Percentiles rank a stretch among this genome's conserved stretches.
These are phyloP conservation scores for Athelia psychrophila DNA, from an alignment of 1,284 basidiomycete genomes.

Conservation along the genomic window DNA sequence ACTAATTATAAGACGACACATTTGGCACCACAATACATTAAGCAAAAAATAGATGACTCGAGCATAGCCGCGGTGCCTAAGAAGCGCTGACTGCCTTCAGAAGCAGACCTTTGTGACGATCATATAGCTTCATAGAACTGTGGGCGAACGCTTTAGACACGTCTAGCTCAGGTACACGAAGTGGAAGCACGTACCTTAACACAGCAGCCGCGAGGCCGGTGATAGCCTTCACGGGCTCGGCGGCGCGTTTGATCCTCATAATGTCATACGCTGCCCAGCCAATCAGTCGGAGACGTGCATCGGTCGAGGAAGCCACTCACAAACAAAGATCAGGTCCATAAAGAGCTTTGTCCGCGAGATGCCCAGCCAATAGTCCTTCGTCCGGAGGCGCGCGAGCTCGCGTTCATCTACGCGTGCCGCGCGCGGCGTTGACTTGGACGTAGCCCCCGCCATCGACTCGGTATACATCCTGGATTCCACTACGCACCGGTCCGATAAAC, in stretches of 20 bases:
- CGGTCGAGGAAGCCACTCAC: conserved; percentile 46
- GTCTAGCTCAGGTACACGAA: background rate
- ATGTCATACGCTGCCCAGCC: conserved; percentile 49
- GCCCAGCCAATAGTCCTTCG: conserved; percentile 74
- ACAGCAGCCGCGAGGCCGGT: conserved; percentile 66
- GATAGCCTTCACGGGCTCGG: conserved; percentile 59
- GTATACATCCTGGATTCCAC: conserved; percentile 70
- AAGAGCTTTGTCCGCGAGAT: conserved; percentile 64
- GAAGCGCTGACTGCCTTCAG: conserved; percentile 39
- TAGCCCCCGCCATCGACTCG: conserved; percentile 71
- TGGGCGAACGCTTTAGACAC: background rate
- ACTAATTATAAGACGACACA: background rate
- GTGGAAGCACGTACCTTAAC: conserved; percentile 53
- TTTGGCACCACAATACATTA: background rate
- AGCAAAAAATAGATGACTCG: background rate
- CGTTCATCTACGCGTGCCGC: conserved; percentile 62
- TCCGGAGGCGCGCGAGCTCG: conserved; percentile 63
- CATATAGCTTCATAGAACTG: conserved; percentile 69
- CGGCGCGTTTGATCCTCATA: conserved; percentile 56
- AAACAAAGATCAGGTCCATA: conserved; percentile 83
- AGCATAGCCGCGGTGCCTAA: background rate
- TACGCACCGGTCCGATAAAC: conserved; percentile 18
- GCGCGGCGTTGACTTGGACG: conserved; percentile 63
- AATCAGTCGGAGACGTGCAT: conserved; percentile 3
- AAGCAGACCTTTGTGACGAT: conserved; percentile 60